Evolutionary conservation across 768 basidiomycete genomes (phyloP).

Genomic region (Phylloporus sp.): DNA sequence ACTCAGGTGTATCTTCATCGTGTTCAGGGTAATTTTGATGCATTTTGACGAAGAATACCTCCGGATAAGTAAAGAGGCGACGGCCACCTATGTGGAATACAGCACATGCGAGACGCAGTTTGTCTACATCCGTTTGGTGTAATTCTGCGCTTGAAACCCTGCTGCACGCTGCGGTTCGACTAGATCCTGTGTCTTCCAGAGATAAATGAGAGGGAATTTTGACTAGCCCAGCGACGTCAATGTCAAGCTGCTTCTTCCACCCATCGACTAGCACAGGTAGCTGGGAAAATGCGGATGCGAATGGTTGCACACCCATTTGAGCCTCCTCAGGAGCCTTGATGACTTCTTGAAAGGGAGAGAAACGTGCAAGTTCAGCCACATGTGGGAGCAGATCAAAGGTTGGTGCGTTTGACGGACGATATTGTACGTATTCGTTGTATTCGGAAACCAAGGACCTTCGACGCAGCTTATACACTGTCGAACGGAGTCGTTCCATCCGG

Average conservation of each 20-base stretch:
- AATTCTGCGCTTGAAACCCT: not conserved
- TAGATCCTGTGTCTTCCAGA: no score
- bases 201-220: not conserved
- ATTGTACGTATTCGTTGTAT: not conserved
- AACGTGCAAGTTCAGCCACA: not conserved
- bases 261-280: constrained; percentile 1
- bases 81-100: not conserved
- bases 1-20: no score
- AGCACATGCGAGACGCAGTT: constrained; percentile 9
- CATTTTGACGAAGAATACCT: no score
- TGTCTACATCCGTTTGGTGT: not conserved
- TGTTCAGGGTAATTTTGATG: no score
- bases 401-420: not conserved
- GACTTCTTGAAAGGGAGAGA: not conserved
- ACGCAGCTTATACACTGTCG: not conserved
- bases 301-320: not conserved
- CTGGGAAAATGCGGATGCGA: constrained; percentile 7
- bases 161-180: not conserved
- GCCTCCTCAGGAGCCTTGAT: constrained; percentile 3
- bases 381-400: not conserved
- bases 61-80: no score
- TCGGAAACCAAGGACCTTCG: not conserved
- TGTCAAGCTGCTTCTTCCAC: constrained; percentile 9
- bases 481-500: not conserved
- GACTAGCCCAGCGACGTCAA: constrained; percentile 1